Evolutionary conservation across 2,329 filamentous ascomycete genomes (phyloP), one percentile per base, ranked within the genome.

Genomic region (Diaporthe sp.): DNA sequence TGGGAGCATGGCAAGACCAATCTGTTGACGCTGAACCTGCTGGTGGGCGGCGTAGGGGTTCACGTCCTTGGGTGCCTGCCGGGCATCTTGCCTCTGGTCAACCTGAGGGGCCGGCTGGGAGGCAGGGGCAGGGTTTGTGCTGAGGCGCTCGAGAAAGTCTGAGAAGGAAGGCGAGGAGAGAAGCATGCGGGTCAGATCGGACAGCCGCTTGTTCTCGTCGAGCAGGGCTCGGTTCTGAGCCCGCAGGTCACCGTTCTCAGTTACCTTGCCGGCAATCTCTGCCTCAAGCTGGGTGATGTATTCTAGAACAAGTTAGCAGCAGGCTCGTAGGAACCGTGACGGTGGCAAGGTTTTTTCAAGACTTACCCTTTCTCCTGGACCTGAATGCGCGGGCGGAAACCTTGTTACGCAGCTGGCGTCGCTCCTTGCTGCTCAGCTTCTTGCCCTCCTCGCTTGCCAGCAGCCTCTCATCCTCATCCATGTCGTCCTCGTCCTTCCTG

Each of bases 401-500:
- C 86, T 99, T 99, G 90, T 99, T 99, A 77, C 97, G 92, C n/a
- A 99, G 90, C 84, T 98, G 97, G 78, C 97, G 93, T 75, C 97
- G 93, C 85, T 98, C 96, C 86, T 98, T 98, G 88, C 95, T 97
- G 85, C 93, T 97, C n/a, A 99, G 90, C 88, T 98, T 98, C 92
- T 99, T 99, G 80, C 96, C 97, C 85, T 98, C 96, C 80, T 99
- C 97, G 75, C 95, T 98, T n/a, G 95, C 95, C 30, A 73, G 88
- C 13, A 98, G 88, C 78, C 94, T 91, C 88, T 98, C 97, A 79
- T 98, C 97, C 83, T 98, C 96, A 79, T 99, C 97, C 96, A 99
- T 98, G 70, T 98, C 96, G 76, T 98, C 96, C 80, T 98, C 96
- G 58, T 98, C 95, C 88, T 98, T 98, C 89, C 93, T 96, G 76